Evolutionary conservation across 768 basidiomycete genomes (phyloP), one percentile per base, ranked within the genome.

Genomic region (Boletus vermiculosoides): DNA sequence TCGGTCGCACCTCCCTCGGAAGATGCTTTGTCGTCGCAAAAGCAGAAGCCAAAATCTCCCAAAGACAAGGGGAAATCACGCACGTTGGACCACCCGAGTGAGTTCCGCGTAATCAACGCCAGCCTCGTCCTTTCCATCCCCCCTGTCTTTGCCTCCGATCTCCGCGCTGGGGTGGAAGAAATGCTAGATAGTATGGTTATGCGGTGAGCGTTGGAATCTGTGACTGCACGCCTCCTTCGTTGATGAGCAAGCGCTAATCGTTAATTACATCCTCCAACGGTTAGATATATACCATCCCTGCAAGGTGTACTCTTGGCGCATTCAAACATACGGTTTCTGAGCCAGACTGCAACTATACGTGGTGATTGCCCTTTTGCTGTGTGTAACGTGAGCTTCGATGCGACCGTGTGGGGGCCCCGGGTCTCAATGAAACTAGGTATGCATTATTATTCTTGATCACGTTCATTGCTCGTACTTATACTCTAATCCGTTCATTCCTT

Each of bases 121-220:
- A 80, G 83, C 31, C 76, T 94, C 53, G 75, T 80, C 25, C 76
- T 96, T 41, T 86, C 90, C 11, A 80, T 97, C 16, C 83, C 94
- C 30, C 94, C 94, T 1, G 79, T 88, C 42, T 96, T 93, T 70
- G 82, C 90, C 16, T 79, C 76, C 42, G 83, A 89, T 72, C 82
- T 87, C n/a, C 76, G 80, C 11, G 76, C 72, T 40, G 95, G 95
- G 8, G 90, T 84, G 18, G 84, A 88, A 66, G 93, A 98, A 73
- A 86, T 94, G 83, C 76, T 98, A 18, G 94, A 98, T 72, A 91
- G 90, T 9, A 89, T 97, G 89, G 75, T 96, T 15, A 96, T 98
- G 95, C 85, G 91, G 95, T 94, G 66, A 63, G 82, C 74, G 22
- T 49, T 23, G 49, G n/a, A 45, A 52, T 40, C 34, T 40, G 46